Evolutionary conservation across 2,329 filamentous ascomycete species (phyloP), one percentile per base, ranked within the genome.

Genomic region (Phialocephala sp.): DNA sequence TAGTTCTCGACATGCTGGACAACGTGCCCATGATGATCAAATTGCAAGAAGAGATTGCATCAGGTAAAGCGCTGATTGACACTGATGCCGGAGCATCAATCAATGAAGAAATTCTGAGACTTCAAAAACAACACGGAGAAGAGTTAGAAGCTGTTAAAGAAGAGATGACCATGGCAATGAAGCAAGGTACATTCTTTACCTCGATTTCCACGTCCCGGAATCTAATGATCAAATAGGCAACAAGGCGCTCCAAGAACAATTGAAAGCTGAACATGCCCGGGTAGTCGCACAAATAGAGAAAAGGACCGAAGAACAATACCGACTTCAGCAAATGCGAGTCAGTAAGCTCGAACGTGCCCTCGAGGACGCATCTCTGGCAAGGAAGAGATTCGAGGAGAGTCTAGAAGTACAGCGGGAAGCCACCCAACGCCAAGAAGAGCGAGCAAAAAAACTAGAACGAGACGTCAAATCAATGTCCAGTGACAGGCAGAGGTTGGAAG

Each of bases 71-170:
- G 32, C 22, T 67, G 18, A 55, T 56, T 39, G 50, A 67, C 6
- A 67, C 65, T 4, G 62, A 58, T 22, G 65, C 65, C 14, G 65
- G 65, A 18, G 39, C 56, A 4, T 24, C 32, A 6, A 36, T 67
- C 20, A 61, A 54, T 14, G 62, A 20, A 20, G 61, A 61, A 12
- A 9, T 66, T 14, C 9, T 35, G 5, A 20, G 22, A 14, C 15
- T 50, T n/a, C 15, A 57, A 35, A 60, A 50, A 37, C 20, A 45
- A 92, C 0, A 89, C 84, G 35, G 94, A 84, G 1, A 93, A 87
- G 56, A 97, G 84, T 59, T 88, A 86, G 43, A 91, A 90, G 80
- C 97, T 93, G 72, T 97, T 88, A 9, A 93, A 97, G 14, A 90
- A 91, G 35, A 94, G 94, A 78, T 93, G 97, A 11, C 93, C 97